Evolutionary conservation across 345 rosid genomes (phyloP).

Genomic region (Acer negundo): DNA sequence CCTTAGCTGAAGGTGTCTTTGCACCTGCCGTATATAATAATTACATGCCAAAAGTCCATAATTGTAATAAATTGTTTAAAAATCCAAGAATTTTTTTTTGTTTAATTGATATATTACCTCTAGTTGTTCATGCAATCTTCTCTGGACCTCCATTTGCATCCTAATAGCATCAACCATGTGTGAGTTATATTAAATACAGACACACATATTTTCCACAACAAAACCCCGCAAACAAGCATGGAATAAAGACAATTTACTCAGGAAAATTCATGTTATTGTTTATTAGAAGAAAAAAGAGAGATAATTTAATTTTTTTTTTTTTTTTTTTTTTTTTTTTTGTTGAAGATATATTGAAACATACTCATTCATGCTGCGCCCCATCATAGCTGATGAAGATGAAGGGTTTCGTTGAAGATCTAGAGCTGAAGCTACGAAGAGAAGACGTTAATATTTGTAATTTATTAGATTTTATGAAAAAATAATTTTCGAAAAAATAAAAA

Average conservation of each 20-base stretch:
- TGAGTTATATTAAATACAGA: constrained; percentile 42
- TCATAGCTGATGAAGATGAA: constrained; percentile 87
- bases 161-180: constrained; percentile 60
- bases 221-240: constrained; percentile 24
- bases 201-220: constrained; percentile 32
- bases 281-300: neutral
- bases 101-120: constrained; percentile 56
- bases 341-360: constrained; percentile 33
- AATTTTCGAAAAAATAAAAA: neutral
- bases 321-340: neutral
- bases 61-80: neutral
- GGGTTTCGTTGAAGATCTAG: constrained; percentile 85
- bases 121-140: constrained; percentile 95
- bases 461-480: neutral
- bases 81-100: neutral
- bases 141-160: constrained; percentile 99
- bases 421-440: constrained; percentile 45
- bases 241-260: neutral
- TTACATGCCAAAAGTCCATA: neutral
- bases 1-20: constrained; percentile 92
- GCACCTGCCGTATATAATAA: constrained; percentile 56
- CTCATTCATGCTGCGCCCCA: constrained; percentile 97
- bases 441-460: neutral
- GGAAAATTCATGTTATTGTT: constrained; percentile 4
- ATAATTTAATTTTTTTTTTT: neutral